Evolutionary conservation across 2,329 filamentous ascomycete genomes (phyloP).

Genomic region (Phyllachora maydis): DNA sequence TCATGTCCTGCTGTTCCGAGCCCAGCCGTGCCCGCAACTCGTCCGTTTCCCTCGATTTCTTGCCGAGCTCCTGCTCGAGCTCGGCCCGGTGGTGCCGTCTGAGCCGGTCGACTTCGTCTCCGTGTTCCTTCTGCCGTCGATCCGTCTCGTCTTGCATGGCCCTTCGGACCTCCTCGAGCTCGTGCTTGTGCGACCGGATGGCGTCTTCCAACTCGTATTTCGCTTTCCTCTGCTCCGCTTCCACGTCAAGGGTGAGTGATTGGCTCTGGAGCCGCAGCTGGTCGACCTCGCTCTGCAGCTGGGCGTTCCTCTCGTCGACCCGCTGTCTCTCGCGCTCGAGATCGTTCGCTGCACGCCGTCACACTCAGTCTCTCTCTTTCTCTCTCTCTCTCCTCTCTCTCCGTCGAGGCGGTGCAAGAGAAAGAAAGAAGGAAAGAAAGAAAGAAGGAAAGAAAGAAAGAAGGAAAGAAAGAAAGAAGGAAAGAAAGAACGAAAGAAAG

Average conservation of each 20-base stretch:
- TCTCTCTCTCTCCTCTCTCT: too few relatives aligned
- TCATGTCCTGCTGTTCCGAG: slow-evolving; percentile 29
- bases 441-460: too few relatives aligned
- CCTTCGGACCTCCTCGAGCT: slow-evolving; percentile 30
- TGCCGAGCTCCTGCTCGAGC: slow-evolving; percentile 41
- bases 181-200: slow-evolving; percentile 28
- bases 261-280: slow-evolving; percentile 22
- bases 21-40: slow-evolving; percentile 35
- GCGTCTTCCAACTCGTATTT: slow-evolving; percentile 33
- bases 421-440: too few relatives aligned
- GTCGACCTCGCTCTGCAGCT: slow-evolving; percentile 43
- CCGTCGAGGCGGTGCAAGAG: too few relatives aligned
- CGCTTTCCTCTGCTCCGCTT: slow-evolving; percentile 20
- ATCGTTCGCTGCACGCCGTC: slow-evolving; percentile 17
- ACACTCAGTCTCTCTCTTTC: too few relatives aligned
- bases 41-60: slow-evolving; percentile 39
- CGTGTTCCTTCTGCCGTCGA: slow-evolving; percentile 36
- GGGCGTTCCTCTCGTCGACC: slow-evolving; percentile 22
- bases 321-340: slow-evolving; percentile 25
- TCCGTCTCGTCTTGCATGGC: slow-evolving; percentile 33
- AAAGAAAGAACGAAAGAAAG: too few relatives aligned
- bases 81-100: slow-evolving; percentile 41
- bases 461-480: too few relatives aligned
- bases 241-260: slow-evolving; percentile 17
- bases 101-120: slow-evolving; percentile 45